Conservation (phyloP, 2,329 filamentous ascomycete genomes). For the Colletotrichum sp. region DNA sequence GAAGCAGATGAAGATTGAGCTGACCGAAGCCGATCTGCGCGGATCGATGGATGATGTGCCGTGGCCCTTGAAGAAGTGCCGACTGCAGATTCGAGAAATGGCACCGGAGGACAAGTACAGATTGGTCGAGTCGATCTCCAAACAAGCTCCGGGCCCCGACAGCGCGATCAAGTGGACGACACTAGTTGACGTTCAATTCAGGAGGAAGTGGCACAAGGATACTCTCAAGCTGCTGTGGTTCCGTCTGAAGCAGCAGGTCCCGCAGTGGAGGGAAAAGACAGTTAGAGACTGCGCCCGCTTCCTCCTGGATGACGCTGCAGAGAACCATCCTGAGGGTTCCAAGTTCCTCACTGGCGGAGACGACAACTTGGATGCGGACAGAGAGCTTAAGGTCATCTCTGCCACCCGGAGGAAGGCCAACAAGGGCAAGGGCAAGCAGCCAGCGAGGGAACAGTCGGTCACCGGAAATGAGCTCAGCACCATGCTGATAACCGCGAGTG, state of each 20-base stretch:
- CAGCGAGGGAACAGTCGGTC: neutral
- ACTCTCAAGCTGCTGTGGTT: conserved; percentile 45
- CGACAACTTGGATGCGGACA: neutral
- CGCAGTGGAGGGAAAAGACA: conserved; percentile 32
- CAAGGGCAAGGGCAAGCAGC: neutral
- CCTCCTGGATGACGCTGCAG: conserved; percentile 35
- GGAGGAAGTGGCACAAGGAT: conserved; percentile 40
- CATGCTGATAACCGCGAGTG: neutral
- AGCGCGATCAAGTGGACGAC: conserved; percentile 52
- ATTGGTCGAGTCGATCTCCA: conserved; percentile 48
- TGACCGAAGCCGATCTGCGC: neutral
- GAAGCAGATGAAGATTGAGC: conserved; percentile 49
- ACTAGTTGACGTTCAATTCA: conserved; percentile 46
- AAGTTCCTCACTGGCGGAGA: conserved; percentile 1
- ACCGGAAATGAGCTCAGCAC: neutral
- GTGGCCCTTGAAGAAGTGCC: conserved; percentile 50
- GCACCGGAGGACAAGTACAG: conserved; percentile 47
- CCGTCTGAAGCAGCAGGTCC: conserved; percentile 39
- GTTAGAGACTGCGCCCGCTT: conserved; percentile 40
- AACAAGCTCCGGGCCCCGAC: conserved; percentile 44
- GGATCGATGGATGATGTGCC: conserved; percentile 29
- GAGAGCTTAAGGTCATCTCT: neutral
- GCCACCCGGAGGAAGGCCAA: neutral
- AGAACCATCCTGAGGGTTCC: conserved; percentile 16
- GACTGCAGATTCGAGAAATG: conserved; percentile 47